Base-by-base conservation (phyloP, 805 yeast genomes). In the Kodamaea restingae region DNA sequence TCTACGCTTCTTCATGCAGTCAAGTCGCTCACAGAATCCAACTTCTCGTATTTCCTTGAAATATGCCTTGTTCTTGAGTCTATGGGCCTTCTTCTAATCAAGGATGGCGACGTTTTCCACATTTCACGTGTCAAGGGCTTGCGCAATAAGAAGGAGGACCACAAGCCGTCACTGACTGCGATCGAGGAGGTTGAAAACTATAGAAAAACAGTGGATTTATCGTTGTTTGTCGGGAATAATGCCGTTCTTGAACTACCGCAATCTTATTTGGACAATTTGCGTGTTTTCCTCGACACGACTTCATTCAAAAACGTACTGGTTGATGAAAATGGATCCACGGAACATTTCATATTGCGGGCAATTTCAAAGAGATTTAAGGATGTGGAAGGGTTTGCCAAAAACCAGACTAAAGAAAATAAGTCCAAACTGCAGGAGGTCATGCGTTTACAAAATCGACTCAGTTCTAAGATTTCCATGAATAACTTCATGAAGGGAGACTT, bases 321-420 rank as follows among this genome's bases (percentile, higher is more conserved):
- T 9, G 38, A 35, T 25, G 38, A 35, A 27, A 51, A 47, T 18
- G 46, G 46, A 1, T 44, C 38, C 22, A 26, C 42, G 7, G 49
- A 54, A 11, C 52, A 50, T 29, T 67, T 67, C 46, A 66, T 68
- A 48, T 50, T 61, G 38, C 58, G 61, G 38, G 71, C 72, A 1
- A 64, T 88, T 2, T 72, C 80, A 27, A 80, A 83, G 54, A 68
- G 98, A 42, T 90, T 93, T 52, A 3, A 75, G 40, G 98, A 91
- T 54, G 95, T 91, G 36, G 98, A 93, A 56, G 77, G 82, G 4
- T 71, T 90, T 50, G 98, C 98, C 2, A 81, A 93, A 52, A 84
- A 79, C 53, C 71, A 86, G 43, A 86, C 90, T 41, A 82, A 81
- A 52, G 95, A 86, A 48, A 80, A 76, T 49, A 75, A 73, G 44